Evolutionary conservation across 2,329 filamentous ascomycete genomes (phyloP), one percentile per base, ranked within the genome.

Genomic region (Aquanectria penicillioides): DNA sequence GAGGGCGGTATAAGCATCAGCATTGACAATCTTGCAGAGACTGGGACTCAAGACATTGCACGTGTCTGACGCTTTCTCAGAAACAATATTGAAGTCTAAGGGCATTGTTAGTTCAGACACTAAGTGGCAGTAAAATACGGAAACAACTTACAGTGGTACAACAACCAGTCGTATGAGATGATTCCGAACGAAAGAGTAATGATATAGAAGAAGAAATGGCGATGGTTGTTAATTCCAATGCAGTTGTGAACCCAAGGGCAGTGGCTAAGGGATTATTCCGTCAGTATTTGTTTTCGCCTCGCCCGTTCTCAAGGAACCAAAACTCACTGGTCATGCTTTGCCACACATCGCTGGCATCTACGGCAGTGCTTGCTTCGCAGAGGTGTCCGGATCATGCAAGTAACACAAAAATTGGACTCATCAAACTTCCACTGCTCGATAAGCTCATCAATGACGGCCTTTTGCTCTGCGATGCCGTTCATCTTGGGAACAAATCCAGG

Each of bases 161-260:
- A 82, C 31, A 97, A 73, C 73, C 85, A 86, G 65, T 97, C 86
- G 65, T 93, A 89, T 2, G 86, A 69, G 3, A 91, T 64, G 29
- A 98, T 90, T 25, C 93, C 93, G 13, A 91, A 63, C 52, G 93
- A 91, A 62, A 99, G 79, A 69, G 79, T 88, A 36, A 96, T 79
- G 15, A 99, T 85, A 74, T 98, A 99, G 46, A 97, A 80, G 71
- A 97, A 91, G 76, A 99, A 99, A 68, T 97, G 94, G 12, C 95
- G 89, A 71, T 98, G 91, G 74, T 98, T 99, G 79, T 98, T 98
- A 63, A 95, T 86, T 37, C 92, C 95, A 36, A 99, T 87, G 70
- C 95, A 99, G 76, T 97, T 98, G 78, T 97, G 91, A 20, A 98
- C 92, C 95, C 95, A 99, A 0, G 95, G 95, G 71, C 95, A 99